Percentiles rank a stretch among this genome's conserved stretches.
phyloP scores from a whole-genome alignment of 2,329 filamentous ascomycete genomes.

The Trichoderma atrobrunneum region DNA sequence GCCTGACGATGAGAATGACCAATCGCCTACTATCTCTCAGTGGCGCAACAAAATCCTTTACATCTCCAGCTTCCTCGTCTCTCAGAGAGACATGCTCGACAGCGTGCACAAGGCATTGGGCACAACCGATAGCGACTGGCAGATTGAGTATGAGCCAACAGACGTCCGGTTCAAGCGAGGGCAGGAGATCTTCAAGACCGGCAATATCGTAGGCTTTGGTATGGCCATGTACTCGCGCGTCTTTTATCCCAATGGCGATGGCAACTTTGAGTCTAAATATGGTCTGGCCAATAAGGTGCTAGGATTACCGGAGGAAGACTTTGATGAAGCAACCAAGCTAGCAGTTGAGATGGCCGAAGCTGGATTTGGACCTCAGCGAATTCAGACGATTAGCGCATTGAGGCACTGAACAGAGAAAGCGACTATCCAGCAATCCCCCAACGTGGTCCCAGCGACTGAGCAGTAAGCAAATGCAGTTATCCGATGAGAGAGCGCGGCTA shows the following conservation, averaged over 20 bases:
- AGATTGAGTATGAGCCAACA: slow-evolving; percentile 46
- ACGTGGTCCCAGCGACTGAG: not conserved
- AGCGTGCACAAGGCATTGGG: slow-evolving; percentile 57
- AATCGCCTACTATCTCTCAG: slow-evolving; percentile 37
- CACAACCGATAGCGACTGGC: slow-evolving; percentile 60
- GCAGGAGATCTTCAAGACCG: slow-evolving; percentile 41
- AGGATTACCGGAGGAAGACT: slow-evolving; percentile 55
- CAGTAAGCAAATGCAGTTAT: not conserved
- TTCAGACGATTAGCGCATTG: not conserved
- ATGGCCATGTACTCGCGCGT: slow-evolving; percentile 53
- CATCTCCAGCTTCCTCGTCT: slow-evolving; percentile 55
- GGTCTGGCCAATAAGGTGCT: slow-evolving; percentile 49
- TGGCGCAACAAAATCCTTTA: slow-evolving; percentile 48
- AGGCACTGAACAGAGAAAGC: not conserved
- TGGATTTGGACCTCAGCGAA: not conserved
- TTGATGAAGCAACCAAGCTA: slow-evolving; percentile 54
- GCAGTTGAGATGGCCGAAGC: slow-evolving; percentile 42
- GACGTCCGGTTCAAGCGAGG: slow-evolving; percentile 46
- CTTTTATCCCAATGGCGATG: slow-evolving; percentile 46
- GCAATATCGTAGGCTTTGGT: slow-evolving; percentile 41
- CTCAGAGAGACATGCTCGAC: slow-evolving; percentile 63
- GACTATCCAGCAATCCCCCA: too few species aligned
- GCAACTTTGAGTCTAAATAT: slow-evolving; percentile 42
- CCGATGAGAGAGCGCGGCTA: not conserved
- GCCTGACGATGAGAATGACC: slow-evolving; percentile 39